These are phyloP conservation scores for Piromyces finnis DNA, from an alignment of 192 early-diverging fungal species.

Conservation along the genomic window DNA sequence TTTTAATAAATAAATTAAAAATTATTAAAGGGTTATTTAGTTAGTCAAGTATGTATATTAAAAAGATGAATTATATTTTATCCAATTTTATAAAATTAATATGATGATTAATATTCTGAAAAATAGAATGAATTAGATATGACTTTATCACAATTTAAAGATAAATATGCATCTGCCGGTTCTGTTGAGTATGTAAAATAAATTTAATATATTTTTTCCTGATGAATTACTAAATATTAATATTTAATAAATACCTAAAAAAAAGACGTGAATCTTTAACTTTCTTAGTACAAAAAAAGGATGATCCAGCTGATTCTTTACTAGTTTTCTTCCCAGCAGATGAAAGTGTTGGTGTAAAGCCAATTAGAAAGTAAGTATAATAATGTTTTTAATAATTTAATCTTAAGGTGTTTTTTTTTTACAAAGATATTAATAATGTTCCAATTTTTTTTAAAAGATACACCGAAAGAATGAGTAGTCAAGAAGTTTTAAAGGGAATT, in stretches of 20 bases:
- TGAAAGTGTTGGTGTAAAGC: conserved; percentile 71
- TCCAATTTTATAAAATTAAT: conserved; percentile 66
- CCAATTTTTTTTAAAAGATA: conserved; percentile 14
- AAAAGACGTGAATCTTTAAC: conserved; percentile 53
- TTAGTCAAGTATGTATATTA: not conserved
- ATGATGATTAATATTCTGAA: too few species aligned
- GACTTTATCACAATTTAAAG: conserved; percentile 60
- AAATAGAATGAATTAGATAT: conserved; percentile 63
- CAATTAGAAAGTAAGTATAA: conserved; percentile 57
- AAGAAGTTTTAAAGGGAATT: conserved; percentile 65
- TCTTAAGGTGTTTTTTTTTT: too few species aligned
- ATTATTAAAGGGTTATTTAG: not conserved
- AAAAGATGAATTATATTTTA: not conserved
- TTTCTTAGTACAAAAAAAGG: conserved; percentile 66
- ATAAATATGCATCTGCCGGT: conserved; percentile 43
- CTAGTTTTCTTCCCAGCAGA: conserved; percentile 87
- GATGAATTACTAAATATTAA: too few species aligned
- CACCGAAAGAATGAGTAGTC: conserved; percentile 63
- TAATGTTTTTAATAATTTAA: not conserved
- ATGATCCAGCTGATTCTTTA: conserved; percentile 64
- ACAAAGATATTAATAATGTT: too few species aligned
- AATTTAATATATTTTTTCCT: not conserved
- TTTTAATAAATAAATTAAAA: not conserved
- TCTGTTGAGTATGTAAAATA: conserved; percentile 51
- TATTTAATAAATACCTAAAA: too few species aligned